Base-by-base conservation (phyloP, 202 grass and related monocot species). In the Panicum virgatum region DNA sequence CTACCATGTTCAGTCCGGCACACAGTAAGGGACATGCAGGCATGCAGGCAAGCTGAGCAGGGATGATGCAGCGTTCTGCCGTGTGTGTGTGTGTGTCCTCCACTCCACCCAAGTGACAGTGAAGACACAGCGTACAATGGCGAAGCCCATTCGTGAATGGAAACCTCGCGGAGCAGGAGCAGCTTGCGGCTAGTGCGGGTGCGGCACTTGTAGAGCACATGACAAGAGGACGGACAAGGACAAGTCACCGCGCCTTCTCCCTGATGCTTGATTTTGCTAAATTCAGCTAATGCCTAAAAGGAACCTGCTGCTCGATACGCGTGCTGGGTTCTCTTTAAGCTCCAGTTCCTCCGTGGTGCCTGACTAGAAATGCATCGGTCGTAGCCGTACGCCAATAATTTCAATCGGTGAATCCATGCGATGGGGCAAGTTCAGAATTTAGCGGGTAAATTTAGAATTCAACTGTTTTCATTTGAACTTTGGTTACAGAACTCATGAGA, bases 401-500 rank as follows among this genome's bases (percentile, higher is more conserved):
- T 65, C 16, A 37, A 34, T 19, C 60, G 19, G 14, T 19, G 29
- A 5, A 36, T 7, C 32, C 32, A 23, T 52, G 47, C 11, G 18
- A 34, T 72, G 14, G 30, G 15, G 29, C n/a, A n/a, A 53, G 11
- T 5, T 42, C 15, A 25, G 19, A 56, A 22, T 30, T n/a, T 30
- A 2, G 30, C 30, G 30, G 15, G 29, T 36, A n/a, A 53, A 19
- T 6, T 43, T 23, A 38, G 11, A 56, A 22, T 65, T 30, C 18
- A 42, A 56, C 38, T 60, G 9, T 36, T 53, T n/a, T 12, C 34
- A 53, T 61, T 74, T 27, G 47, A 51, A 71, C 38, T 66, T 80
- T 69, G 61, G 75, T 69, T 75, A 61, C 39, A 84, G 6, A n/a
- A n/a, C n/a, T n/a, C n/a, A 19, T 64, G 42, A 37, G 29, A 77